Percentiles rank a stretch among this genome's conserved stretches.
These are phyloP conservation scores for Boeremia exigua DNA, from an alignment of 2,329 filamentous ascomycete species.

Conservation along the genomic window DNA sequence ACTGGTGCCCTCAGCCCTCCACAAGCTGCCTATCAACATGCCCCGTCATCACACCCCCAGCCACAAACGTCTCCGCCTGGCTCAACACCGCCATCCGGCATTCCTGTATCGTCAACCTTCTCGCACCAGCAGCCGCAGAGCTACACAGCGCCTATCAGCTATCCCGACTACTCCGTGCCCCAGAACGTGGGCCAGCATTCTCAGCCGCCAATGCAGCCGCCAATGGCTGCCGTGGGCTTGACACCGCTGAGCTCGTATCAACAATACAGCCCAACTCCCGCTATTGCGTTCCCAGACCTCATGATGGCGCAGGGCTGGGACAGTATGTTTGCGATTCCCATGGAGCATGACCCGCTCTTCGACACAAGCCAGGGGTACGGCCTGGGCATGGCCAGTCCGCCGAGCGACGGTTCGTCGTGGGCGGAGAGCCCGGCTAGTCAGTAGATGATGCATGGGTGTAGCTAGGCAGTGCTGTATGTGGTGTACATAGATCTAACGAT, in stretches of 20 bases:
- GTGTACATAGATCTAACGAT: too few species aligned
- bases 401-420: constrained; percentile 23
- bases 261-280: constrained; percentile 23
- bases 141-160: constrained; percentile 14
- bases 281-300: constrained; percentile 34
- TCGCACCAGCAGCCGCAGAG: constrained; percentile 26
- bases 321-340: constrained; percentile 36
- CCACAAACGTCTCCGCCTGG: constrained; percentile 5
- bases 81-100: constrained; percentile 15
- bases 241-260: constrained; percentile 26
- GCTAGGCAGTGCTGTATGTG: background rate
- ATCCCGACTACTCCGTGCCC: constrained; percentile 10
- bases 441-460: background rate
- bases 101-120: constrained; percentile 25
- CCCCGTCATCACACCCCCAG: constrained; percentile 2
- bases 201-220: constrained; percentile 2
- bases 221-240: constrained; percentile 24
- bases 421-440: constrained; percentile 21
- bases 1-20: constrained; percentile 24
- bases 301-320: constrained; percentile 39
- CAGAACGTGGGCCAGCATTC: background rate
- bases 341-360: constrained; percentile 33
- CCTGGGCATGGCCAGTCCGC: constrained; percentile 31
- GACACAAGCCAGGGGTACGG: constrained; percentile 29
- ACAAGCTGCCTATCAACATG: constrained; percentile 2